A percentile compares a stretch with the other conserved stretches of the same genome.
Evolutionary conservation across 2,329 filamentous ascomycete genomes (phyloP).

Genomic region (Diaporthe citri): DNA sequence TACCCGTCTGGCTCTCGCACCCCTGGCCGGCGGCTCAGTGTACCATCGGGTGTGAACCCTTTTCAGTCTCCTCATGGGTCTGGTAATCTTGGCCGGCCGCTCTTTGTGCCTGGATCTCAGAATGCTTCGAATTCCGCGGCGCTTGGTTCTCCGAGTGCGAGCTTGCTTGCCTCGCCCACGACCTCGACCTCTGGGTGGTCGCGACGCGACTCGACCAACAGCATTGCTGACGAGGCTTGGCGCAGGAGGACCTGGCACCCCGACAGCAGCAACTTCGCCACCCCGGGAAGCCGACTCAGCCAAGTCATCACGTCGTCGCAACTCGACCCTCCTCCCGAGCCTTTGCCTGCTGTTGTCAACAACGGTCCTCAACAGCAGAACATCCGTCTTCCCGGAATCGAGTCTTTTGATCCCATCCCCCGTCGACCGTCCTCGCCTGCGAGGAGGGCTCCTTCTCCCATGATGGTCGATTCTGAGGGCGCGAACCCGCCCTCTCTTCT

Average conservation of each 20-base stretch:
- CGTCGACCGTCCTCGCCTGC: constrained; percentile 73
- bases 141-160: constrained; percentile 69
- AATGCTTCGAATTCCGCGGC: constrained; percentile 67
- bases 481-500: constrained; percentile 52
- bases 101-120: constrained; percentile 64
- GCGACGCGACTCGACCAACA: constrained; percentile 74
- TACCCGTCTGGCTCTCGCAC: constrained; percentile 74
- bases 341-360: constrained; percentile 60
- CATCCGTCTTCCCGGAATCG: constrained; percentile 86
- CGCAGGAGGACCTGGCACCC: constrained; percentile 93
- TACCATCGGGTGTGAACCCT: constrained; percentile 81
- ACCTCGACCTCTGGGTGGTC: constrained; percentile 69
- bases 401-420: constrained; percentile 86
- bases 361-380: constrained; percentile 61
- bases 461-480: constrained; percentile 76
- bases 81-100: constrained; percentile 63
- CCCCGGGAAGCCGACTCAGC: constrained; percentile 79
- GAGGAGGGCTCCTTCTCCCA: constrained; percentile 77
- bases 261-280: constrained; percentile 74
- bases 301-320: constrained; percentile 79
- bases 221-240: constrained; percentile 79
- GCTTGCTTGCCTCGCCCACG: constrained; percentile 75
- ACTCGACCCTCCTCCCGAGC: constrained; percentile 66
- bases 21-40: constrained; percentile 82
- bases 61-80: constrained; percentile 75